A percentile compares a stretch with the other conserved stretches of the same genome.
These are phyloP conservation scores for Mrakia gelida DNA, from an alignment of 768 basidiomycete genomes.

Conservation along the genomic window DNA sequence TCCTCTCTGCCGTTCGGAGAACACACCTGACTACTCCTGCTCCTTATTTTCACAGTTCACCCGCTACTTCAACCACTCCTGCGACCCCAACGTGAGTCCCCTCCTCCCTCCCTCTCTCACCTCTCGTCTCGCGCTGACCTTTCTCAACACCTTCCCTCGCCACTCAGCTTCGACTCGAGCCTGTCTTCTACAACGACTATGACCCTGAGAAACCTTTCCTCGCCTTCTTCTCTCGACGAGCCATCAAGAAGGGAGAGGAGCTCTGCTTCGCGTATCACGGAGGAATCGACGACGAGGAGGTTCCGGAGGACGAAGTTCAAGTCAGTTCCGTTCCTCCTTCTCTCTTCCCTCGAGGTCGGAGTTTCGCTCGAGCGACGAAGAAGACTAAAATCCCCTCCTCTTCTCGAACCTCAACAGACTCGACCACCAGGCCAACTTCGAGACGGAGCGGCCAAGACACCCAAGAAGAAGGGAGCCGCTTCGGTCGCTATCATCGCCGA, in stretches of 20 bases:
- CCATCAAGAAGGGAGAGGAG: constrained; percentile 4
- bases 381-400: background rate
- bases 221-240: constrained; percentile 4
- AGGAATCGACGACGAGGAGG: background rate
- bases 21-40: too few species aligned
- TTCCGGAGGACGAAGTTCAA: background rate
- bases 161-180: background rate
- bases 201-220: background rate
- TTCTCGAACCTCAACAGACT: background rate
- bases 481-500: constrained; percentile 6
- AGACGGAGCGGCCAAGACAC: background rate
- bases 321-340: background rate
- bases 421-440: background rate
- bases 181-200: constrained; percentile 5
- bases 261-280: background rate
- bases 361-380: background rate
- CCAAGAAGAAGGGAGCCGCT: background rate
- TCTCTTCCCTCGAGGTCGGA: background rate
- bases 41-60: background rate
- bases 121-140: background rate
- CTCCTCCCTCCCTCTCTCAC: background rate
- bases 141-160: background rate
- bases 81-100: background rate
- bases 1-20: background rate
- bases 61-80: background rate